A percentile compares a stretch with the other conserved stretches of the same genome.
Evolutionary conservation across 768 basidiomycete species (phyloP).

Genomic region (Russula vinacea): DNA sequence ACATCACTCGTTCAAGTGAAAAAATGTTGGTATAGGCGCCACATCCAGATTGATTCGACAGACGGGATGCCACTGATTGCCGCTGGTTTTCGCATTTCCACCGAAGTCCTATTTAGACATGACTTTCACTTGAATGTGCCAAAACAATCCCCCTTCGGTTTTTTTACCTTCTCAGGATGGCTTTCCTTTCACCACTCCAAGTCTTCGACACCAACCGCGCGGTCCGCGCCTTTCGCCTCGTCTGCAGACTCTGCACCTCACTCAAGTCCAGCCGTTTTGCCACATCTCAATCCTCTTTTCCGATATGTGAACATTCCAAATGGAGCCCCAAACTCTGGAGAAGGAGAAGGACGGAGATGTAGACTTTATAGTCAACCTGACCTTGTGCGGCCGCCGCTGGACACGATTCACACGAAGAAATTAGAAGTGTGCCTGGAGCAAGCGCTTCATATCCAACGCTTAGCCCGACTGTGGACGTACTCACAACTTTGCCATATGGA

Average conservation of each 20-base stretch:
- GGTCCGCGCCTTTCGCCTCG: slow-evolving; percentile 62
- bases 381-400: slow-evolving; percentile 37
- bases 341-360: slow-evolving; percentile 67
- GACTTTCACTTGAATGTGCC: too few species aligned
- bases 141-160: too few species aligned
- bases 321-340: slow-evolving; percentile 64
- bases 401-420: slow-evolving; percentile 20
- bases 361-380: slow-evolving; percentile 51
- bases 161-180: too few species aligned
- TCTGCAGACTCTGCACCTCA: too few species aligned
- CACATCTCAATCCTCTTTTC: slow-evolving; percentile 48
- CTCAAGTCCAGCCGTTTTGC: slow-evolving; percentile 48
- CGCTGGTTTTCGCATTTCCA: too few species aligned
- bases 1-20: too few species aligned
- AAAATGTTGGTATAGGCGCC: too few species aligned
- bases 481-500: slow-evolving; percentile 46
- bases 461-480: slow-evolving; percentile 52
- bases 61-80: too few species aligned
- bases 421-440: slow-evolving; percentile 46
- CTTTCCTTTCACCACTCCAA: too few species aligned
- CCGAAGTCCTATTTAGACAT: too few species aligned
- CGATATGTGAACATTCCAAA: slow-evolving; percentile 50
- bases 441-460: slow-evolving; percentile 39
- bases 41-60: too few species aligned
- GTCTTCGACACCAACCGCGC: slow-evolving; percentile 44